Conservation (phyloP, 108 stramenopile species). For the Nitzschia putrida region DNA sequence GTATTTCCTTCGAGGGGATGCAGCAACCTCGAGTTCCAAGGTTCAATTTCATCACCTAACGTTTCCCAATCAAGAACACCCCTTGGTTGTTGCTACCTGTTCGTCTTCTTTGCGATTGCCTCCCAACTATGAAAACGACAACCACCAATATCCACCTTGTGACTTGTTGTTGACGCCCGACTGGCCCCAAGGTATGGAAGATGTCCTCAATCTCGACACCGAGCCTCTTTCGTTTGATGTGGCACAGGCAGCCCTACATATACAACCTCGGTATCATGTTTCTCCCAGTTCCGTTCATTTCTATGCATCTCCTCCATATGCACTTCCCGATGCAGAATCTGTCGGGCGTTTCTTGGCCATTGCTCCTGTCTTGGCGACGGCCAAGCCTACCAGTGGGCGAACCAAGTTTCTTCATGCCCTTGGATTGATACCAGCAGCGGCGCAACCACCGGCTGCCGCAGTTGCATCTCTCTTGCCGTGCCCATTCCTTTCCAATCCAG, state of each 20-base stretch:
- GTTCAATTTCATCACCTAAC: constrained; percentile 29
- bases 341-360: constrained; percentile 76
- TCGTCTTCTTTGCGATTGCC: background rate
- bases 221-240: constrained; percentile 68
- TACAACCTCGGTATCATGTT: constrained; percentile 79
- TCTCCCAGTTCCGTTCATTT: constrained; percentile 42
- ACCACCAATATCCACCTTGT: too few relatives aligned
- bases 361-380: constrained; percentile 46
- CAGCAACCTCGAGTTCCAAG: constrained; percentile 7
- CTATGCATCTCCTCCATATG: constrained; percentile 52
- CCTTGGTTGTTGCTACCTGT: constrained; percentile 42
- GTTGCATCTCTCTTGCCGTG: constrained; percentile 33
- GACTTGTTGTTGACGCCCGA: constrained; percentile 74
- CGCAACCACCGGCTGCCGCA: constrained; percentile 34
- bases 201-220: constrained; percentile 34
- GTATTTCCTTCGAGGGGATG: constrained; percentile 17
- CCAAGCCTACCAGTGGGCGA: constrained; percentile 50
- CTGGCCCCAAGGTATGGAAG: constrained; percentile 85
- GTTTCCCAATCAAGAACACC: constrained; percentile 13
- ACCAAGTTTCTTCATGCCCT: constrained; percentile 86
- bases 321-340: constrained; percentile 22
- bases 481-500: constrained; percentile 63
- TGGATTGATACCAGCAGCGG: constrained; percentile 68
- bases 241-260: constrained; percentile 65
- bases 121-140: constrained; percentile 22